Base-by-base conservation (phyloP, 108 stramenopile species). In the Cyclotella atomus region DNA sequence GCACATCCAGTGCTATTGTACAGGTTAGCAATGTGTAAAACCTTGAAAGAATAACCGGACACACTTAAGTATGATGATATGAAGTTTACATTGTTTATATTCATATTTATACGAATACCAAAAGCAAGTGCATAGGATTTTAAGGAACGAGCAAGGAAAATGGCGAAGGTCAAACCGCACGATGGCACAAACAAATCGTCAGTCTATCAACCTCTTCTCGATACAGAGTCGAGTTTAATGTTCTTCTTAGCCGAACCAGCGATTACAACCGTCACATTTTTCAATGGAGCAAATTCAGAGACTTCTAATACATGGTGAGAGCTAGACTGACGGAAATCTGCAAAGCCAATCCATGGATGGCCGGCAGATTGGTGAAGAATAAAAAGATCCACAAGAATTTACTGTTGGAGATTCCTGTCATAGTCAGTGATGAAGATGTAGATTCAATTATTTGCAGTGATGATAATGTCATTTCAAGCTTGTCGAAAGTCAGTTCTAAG, bases 311-410 rank as follows among this genome's bases (percentile, higher is more conserved):
- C 24, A 8, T 57, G 57, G 69, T 70, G 21, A 38, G 24, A 54
- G 57, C 57, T 9, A 54, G 69, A 17, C 28, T 70, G 33, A 24
- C 44, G 8, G 10, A 16, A 14, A 63, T 72, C 46, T 72, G 71
- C 28, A 10, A 72, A 10, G 59, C 60, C 2, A 72, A 72, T 52
- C 71, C 71, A n/a, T 72, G 71, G 71, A 4, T 72, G 20, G 21
- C 60, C 23, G 71, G 71, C 2, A 34, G 61, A 23, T 21, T 72
- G 17, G 60, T 72, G 2, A 62, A 63, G 28, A 23, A 72, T 33
- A 61, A 63, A 44, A 63, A 60, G 38, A 23, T 50, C 38, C 60
- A 72, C 47, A 65, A 62, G 33, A 65, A 63, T 28, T 2, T 72
- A 24, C 34, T 46, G 35, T 41, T 72, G 12, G 63, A 43, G 20